Base-by-base conservation (phyloP, 2,329 filamentous ascomycete genomes). In the Byssoonygena ceratinophila region DNA sequence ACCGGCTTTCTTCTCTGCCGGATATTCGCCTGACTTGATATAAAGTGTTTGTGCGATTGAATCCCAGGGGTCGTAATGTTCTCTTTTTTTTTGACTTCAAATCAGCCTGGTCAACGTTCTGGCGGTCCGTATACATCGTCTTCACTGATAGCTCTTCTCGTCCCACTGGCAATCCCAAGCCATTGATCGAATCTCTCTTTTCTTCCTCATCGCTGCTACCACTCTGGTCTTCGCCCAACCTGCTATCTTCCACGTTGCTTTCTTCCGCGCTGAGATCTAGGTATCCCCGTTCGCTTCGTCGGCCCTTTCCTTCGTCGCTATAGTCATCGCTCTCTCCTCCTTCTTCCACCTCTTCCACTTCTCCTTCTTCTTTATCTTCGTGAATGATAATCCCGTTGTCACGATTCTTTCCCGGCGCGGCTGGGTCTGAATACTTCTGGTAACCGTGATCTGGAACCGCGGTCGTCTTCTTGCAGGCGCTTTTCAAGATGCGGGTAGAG, bases 41-140 rank as follows among this genome's bases (percentile, higher is more conserved):
- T 18, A 69, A 54, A 11, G 67, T 67, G 46, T 70, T 70, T 18
- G 64, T 58, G 12, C 63, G 61, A 6, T 66, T 59, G 2, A 62
- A 45, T 29, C 63, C 66, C 29, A 69, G 55, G 16, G 62, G 63
- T 2, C 59, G 45, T 22, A 53, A 51, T 5, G 34, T 56, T 29
- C 58, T 61, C 41, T 60, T 58, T 53, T 58, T 63, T 22, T 58
- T 57, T 2, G 29, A n/a, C 7, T 37, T 45, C 16, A 36, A 27
- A 8, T 6, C 29, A 23, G 18, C 12, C 6, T 37, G 4, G 20
- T 20, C 16, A 20, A 41, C 39, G 3, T 8, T 2, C 39, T 27
- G 16, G n/a, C 25, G 11, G 6, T 1, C 22, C 7, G 39, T 4
- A 18, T 2, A 12, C 3, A 7, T 18, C 12, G 3, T 18, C 2